Conservation (phyloP, 148 eudicot species). For the Drosera capensis region DNA sequence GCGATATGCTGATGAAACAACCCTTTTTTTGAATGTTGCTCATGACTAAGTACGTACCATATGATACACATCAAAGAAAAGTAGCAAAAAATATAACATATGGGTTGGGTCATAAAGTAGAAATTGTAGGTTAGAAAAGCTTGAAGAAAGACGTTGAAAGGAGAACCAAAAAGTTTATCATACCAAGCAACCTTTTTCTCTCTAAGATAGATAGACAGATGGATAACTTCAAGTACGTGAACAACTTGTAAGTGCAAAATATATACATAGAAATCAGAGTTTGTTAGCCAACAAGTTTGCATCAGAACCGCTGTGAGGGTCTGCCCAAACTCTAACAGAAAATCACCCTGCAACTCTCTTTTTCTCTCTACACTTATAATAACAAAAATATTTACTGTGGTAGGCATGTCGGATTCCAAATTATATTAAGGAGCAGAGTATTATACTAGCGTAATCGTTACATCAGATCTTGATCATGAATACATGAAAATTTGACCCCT, state of each 20-base stretch:
- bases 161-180: conserved; percentile 39
- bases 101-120: conserved; percentile 40
- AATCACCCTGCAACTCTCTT: neutral
- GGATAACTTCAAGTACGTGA: neutral
- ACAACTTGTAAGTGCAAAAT: conserved; percentile 1
- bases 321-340: neutral
- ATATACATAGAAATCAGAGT: too few species aligned
- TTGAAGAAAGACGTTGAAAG: conserved; percentile 43
- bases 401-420: too few species aligned
- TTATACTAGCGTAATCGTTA: too few species aligned
- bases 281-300: conserved; percentile 2
- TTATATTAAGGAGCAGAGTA: too few species aligned
- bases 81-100: neutral
- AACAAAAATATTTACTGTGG: too few species aligned
- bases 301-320: neutral
- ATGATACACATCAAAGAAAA: too few species aligned
- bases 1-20: too few species aligned
- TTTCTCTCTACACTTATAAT: neutral
- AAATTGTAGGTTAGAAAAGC: conserved; percentile 56
- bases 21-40: too few species aligned
- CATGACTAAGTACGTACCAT: too few species aligned
- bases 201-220: too few species aligned
- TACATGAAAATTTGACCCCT: too few species aligned
- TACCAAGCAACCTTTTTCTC: conserved; percentile 27
- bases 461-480: too few species aligned